Evolutionary conservation across 192 early-diverging fungal species (phyloP).

Genomic region (Haplosporangium gracile): DNA sequence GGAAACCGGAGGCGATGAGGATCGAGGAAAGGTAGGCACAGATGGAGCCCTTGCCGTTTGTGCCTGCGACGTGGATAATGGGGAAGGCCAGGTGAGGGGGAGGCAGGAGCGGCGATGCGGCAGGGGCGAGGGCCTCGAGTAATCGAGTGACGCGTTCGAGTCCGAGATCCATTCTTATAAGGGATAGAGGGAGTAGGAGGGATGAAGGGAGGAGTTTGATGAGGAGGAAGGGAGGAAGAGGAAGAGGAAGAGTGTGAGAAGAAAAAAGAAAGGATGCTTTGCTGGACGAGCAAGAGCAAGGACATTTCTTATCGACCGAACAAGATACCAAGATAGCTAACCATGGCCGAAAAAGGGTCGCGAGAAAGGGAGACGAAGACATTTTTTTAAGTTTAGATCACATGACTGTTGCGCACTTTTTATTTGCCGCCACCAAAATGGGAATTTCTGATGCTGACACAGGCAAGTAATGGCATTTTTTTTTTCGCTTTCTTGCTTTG

Average conservation of each 20-base stretch:
- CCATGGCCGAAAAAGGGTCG: not conserved
- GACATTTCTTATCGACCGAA: not conserved
- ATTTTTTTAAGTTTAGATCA: not conserved
- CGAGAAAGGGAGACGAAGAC: not conserved
- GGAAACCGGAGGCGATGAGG: slow-evolving; percentile 63
- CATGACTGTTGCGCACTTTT: not conserved
- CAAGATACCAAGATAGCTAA: not conserved
- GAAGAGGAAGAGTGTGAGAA: not conserved
- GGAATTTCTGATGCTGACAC: not conserved
- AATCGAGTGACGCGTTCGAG: slow-evolving; percentile 62
- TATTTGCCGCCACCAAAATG: slow-evolving; percentile 6
- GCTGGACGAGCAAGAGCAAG: not conserved
- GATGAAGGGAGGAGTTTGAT: not conserved
- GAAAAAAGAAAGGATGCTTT: not conserved
- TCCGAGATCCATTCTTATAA: slow-evolving; percentile 65
- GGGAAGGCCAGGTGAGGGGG: slow-evolving; percentile 60
- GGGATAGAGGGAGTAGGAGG: not conserved
- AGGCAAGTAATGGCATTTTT: not conserved
- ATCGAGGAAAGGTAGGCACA: slow-evolving; percentile 85
- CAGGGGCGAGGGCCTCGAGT: slow-evolving; percentile 48
- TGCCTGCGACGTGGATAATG: slow-evolving; percentile 85
- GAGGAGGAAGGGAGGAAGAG: not conserved
- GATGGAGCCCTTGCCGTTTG: slow-evolving; percentile 91
- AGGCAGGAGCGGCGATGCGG: not conserved
- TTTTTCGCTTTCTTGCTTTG: not conserved